Evolutionary conservation across 768 basidiomycete genomes (phyloP).

Genomic region (Neoboletus subvelutipes): DNA sequence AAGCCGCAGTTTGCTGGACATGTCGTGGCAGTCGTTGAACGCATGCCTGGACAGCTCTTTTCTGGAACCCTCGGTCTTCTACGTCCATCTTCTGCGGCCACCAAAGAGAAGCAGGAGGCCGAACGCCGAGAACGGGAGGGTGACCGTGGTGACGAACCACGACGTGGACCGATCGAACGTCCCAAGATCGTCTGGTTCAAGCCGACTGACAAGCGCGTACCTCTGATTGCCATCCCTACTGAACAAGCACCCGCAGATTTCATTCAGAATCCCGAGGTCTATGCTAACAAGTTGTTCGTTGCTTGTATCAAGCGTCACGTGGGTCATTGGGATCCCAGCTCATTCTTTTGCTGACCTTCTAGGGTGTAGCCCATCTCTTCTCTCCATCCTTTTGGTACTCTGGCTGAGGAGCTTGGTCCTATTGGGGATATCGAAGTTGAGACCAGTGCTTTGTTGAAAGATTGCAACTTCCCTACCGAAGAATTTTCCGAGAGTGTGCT

Average conservation of each 20-base stretch:
- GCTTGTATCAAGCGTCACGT: slow-evolving; percentile 99
- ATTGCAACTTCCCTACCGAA: slow-evolving; percentile 98
- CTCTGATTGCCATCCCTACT: slow-evolving; percentile 96
- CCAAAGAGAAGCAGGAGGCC: slow-evolving; percentile 98
- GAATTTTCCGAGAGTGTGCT: slow-evolving; percentile 94
- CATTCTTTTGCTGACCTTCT: slow-evolving; percentile 17
- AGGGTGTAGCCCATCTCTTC: slow-evolving; percentile 80
- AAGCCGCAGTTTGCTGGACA: slow-evolving; percentile 99
- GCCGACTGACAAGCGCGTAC: slow-evolving; percentile 98
- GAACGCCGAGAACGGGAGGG: slow-evolving; percentile 97
- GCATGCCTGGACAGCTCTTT: slow-evolving; percentile 98
- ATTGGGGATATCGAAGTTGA: slow-evolving; percentile 99
- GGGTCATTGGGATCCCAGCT: slow-evolving; percentile 33
- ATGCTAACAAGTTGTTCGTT: slow-evolving; percentile 89
- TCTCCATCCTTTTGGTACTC: slow-evolving; percentile 96
- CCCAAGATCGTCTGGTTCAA: slow-evolving; percentile 99
- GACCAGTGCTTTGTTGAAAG: slow-evolving; percentile 94
- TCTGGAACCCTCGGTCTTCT: slow-evolving; percentile 94
- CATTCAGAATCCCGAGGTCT: slow-evolving; percentile 89
- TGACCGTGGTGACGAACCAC: slow-evolving; percentile 81
- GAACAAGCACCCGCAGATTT: slow-evolving; percentile 98
- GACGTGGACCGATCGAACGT: slow-evolving; percentile 76
- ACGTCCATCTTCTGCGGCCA: slow-evolving; percentile 94
- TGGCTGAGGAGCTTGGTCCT: slow-evolving; percentile 96
- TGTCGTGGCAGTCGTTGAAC: slow-evolving; percentile 98